Conservation (phyloP, 2,329 filamentous ascomycete species). For the Colletotrichum australisinense region DNA sequence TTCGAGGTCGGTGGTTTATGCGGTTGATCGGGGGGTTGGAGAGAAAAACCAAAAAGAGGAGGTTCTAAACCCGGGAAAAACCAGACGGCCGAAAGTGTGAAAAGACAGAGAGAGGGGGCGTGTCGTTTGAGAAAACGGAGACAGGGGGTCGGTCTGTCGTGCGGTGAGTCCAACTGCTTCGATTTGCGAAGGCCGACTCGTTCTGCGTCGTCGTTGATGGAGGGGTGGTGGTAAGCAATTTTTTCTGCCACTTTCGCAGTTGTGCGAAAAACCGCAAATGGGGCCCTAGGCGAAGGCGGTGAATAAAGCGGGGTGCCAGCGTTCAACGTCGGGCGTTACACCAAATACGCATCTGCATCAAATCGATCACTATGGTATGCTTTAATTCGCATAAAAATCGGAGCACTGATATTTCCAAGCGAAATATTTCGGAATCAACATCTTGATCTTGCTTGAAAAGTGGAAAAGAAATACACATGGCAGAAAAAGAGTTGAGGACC, state of each 20-base stretch:
- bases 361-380: background rate
- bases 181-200: conserved; percentile 29
- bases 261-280: conserved; percentile 29
- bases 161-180: conserved; percentile 28
- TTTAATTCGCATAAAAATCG: too few relatives aligned
- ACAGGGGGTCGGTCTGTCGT: conserved; percentile 35
- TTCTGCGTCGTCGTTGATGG: conserved; percentile 23
- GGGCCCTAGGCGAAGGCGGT: conserved; percentile 55
- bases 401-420: too few relatives aligned
- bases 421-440: background rate
- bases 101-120: conserved; percentile 18
- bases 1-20: conserved; percentile 28
- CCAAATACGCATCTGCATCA: background rate
- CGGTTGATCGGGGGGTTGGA: conserved; percentile 26
- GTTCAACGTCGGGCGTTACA: background rate
- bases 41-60: conserved; percentile 37
- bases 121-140: conserved; percentile 33
- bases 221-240: conserved; percentile 35
- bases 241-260: conserved; percentile 30
- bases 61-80: conserved; percentile 32
- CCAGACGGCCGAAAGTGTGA: conserved; percentile 32
- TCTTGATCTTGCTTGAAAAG: background rate
- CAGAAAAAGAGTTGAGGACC: background rate
- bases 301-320: background rate
- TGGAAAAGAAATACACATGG: background rate